These are phyloP conservation scores for Emericellopsis cladophorae DNA, from an alignment of 2,329 filamentous ascomycete species.

Conservation along the genomic window DNA sequence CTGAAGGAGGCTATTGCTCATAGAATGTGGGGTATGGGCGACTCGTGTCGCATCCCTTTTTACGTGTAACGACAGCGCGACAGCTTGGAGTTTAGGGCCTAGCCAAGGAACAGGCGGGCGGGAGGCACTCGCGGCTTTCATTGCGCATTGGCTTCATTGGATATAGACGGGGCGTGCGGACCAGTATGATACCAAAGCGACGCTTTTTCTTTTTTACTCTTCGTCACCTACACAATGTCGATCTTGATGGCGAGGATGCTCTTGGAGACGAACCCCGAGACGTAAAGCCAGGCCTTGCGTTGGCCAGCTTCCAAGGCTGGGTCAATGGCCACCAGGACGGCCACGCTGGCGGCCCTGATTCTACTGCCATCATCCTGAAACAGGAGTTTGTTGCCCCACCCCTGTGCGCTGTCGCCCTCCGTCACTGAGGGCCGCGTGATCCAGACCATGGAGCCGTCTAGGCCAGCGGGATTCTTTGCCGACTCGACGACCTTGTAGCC, in stretches of 20 bases:
- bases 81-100: too few species aligned
- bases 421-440: slow-evolving; percentile 2
- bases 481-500: slow-evolving; percentile 20
- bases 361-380: slow-evolving; percentile 44
- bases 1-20: slow-evolving; percentile 6
- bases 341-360: slow-evolving; percentile 35
- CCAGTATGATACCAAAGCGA: too few species aligned
- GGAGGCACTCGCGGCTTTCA: too few species aligned
- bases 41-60: too few species aligned
- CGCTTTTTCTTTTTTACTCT: too few species aligned
- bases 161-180: too few species aligned
- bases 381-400: slow-evolving; percentile 32
- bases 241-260: slow-evolving; percentile 38
- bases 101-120: too few species aligned
- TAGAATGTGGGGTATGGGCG: too few species aligned
- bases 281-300: slow-evolving; percentile 41
- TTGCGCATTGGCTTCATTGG: too few species aligned
- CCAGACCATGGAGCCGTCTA: slow-evolving; percentile 34
- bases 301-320: slow-evolving; percentile 26
- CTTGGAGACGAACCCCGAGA: slow-evolving; percentile 37
- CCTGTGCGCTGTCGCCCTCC: neutral
- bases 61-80: too few species aligned
- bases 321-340: slow-evolving; percentile 39
- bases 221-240: slow-evolving; percentile 18
- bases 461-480: slow-evolving; percentile 17